Base-by-base conservation (phyloP, 164 flowering plant genomes). In the Akebia trifoliata region DNA sequence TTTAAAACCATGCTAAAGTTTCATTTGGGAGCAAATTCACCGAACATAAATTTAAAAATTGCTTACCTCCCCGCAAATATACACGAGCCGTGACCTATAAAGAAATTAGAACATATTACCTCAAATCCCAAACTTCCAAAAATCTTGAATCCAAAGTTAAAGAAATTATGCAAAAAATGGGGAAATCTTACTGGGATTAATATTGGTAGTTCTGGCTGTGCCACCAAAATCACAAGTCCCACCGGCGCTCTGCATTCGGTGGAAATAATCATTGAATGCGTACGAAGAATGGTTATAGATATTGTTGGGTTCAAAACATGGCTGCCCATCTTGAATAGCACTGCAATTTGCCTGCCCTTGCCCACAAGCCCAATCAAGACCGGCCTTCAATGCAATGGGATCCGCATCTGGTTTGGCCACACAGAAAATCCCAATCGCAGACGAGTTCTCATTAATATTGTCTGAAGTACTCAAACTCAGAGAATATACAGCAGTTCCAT, bases 291-390 rank as follows among this genome's bases (percentile, higher is more conserved):
- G 94, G 54, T 72, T 78, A 39, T 64, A 62, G 34, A 76, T 22
- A 25, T 72, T 80, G 65, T 84, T 51, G 9, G 93, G 96, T 6
- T 63, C 52, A 70, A 71, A 90, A 57, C 99, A 93, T 0, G 85
- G 79, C 65, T 73, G 72, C 50, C 96, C 94, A 0, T 46, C 49
- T 66, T 90, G 96, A 69, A 93, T 81, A 3, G 92, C 81, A 22
- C 62, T 48, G 65, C 97, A 93, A 59, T 85, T 81, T 24, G 90
- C 94, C 62, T 64, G 71, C 18, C 94, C 96, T 50, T 65, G 81
- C 25, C 96, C 94, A 74, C 99, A 93, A 60, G 99, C 97, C 97
- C 96, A 93, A 64, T 84, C 79, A 54, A 93, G 31, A 9, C 94
- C 96, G 22, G 62, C 70, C 63, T 75, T 65, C 76, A 93, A 63